A percentile compares a stretch with the other conserved stretches of the same genome.
Conservation (phyloP, 495 filamentous ascomycete species). For the Aspergillus affinis region DNA sequence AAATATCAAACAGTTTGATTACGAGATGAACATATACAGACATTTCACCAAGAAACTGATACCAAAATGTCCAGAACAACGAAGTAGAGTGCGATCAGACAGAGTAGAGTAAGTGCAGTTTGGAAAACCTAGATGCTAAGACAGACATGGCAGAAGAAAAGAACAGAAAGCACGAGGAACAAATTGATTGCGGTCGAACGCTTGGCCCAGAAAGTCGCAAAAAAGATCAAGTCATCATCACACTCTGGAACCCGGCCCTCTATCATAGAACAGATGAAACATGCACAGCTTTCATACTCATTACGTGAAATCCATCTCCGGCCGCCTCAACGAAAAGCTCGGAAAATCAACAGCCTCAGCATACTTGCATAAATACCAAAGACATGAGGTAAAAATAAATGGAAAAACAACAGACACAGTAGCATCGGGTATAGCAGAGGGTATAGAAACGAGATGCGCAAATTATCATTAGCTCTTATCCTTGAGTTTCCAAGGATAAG, state of each 20-base stretch:
- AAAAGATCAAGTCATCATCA: slow-evolving; percentile 1
- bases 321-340: background rate
- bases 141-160: background rate
- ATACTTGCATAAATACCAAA: slow-evolving; percentile 5
- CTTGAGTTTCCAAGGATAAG: slow-evolving; percentile 19
- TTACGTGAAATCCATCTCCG: slow-evolving; percentile 6
- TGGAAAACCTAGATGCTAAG: background rate
- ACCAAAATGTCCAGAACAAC: background rate
- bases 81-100: background rate
- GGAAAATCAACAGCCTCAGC: background rate
- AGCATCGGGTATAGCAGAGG: slow-evolving; percentile 44
- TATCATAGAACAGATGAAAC: slow-evolving; percentile 22
- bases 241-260: slow-evolving; percentile 19
- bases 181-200: background rate
- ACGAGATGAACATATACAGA: background rate
- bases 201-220: slow-evolving; percentile 1
- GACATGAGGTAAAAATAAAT: slow-evolving; percentile 14
- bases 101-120: slow-evolving; percentile 3
- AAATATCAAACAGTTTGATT: too few species aligned
- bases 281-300: slow-evolving; percentile 17
- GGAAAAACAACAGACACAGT: slow-evolving; percentile 24
- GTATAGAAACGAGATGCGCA: slow-evolving; percentile 44
- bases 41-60: background rate
- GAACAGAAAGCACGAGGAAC: background rate
- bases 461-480: slow-evolving; percentile 39